These are phyloP conservation scores for Kurtzmaniella quercitrusa DNA, from an alignment of 1,139 yeast species.

Conservation along the genomic window DNA sequence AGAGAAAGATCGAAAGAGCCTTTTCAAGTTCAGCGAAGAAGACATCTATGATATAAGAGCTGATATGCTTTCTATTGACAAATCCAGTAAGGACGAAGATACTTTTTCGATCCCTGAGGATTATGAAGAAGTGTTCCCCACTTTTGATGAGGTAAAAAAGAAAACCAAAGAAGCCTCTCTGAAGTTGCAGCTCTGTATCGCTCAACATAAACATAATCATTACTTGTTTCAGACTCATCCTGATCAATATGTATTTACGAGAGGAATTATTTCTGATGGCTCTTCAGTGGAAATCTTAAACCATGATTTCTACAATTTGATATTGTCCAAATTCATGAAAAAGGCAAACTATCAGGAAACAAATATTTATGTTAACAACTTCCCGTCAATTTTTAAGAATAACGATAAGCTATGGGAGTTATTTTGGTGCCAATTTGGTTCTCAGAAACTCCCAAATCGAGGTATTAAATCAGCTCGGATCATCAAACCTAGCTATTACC, in stretches of 20 bases:
- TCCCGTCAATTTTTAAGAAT: constrained; percentile 41
- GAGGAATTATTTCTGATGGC: constrained; percentile 1
- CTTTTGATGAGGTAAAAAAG: background rate
- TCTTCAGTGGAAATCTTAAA: constrained; percentile 3
- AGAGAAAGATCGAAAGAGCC: constrained; percentile 22
- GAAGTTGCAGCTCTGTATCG: constrained; percentile 13
- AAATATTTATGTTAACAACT: constrained; percentile 53
- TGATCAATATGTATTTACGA: constrained; percentile 7
- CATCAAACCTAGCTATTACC: constrained; percentile 39
- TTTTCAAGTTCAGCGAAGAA: constrained; percentile 17
- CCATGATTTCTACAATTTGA: constrained; percentile 4
- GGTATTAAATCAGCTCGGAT: constrained; percentile 39
- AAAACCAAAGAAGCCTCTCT: constrained; percentile 4
- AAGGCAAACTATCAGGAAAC: constrained; percentile 48
- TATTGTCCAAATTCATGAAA: constrained; percentile 3
- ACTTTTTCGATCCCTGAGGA: constrained; percentile 11
- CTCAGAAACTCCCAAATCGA: constrained; percentile 3
- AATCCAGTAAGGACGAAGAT: constrained; percentile 5
- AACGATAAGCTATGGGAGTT: constrained; percentile 34
- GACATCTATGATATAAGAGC: constrained; percentile 13
- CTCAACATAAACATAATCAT: constrained; percentile 40
- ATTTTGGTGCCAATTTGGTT: constrained; percentile 42
- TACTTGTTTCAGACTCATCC: constrained; percentile 18
- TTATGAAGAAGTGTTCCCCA: background rate
- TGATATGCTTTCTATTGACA: constrained; percentile 8